phyloP scores from a whole-genome alignment of 306 rosid species.

The Acacia confusa region DNA sequence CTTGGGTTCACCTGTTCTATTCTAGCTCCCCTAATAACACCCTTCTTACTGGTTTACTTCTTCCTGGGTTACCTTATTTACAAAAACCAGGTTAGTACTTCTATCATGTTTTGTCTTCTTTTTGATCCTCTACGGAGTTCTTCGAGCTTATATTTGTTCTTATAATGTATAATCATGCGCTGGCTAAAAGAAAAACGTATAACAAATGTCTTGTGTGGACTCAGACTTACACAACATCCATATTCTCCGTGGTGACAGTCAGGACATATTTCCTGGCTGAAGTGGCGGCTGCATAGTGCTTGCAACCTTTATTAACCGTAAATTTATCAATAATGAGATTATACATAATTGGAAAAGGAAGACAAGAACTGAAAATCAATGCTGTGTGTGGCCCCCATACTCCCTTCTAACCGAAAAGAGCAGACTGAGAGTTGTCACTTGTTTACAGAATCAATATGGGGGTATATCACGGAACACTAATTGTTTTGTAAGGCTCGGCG shows the following conservation, averaged over 20 bases:
- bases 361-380: not conserved
- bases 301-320: not conserved
- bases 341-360: not conserved
- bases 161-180: constrained; percentile 18
- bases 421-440: not conserved
- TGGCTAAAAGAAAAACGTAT: not conserved
- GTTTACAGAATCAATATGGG: not conserved
- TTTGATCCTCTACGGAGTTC: constrained; percentile 1
- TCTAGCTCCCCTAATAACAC: constrained; percentile 85
- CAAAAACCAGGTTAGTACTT: constrained; percentile 75
- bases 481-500: not conserved
- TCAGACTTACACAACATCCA: not conserved
- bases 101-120: constrained; percentile 17
- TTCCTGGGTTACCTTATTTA: constrained; percentile 83
- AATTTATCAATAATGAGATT: not conserved
- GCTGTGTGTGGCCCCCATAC: not conserved
- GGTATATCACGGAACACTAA: constrained; percentile 1
- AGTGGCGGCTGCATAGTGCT: not conserved
- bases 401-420: constrained; percentile 1
- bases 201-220: not conserved
- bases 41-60: constrained; percentile 80
- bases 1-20: constrained; percentile 83
- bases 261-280: not conserved
- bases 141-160: not conserved
- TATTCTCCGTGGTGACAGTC: not conserved